These are phyloP conservation scores for Abelmoschus esculentus DNA, from an alignment of 345 rosid genomes.

Conservation along the genomic window DNA sequence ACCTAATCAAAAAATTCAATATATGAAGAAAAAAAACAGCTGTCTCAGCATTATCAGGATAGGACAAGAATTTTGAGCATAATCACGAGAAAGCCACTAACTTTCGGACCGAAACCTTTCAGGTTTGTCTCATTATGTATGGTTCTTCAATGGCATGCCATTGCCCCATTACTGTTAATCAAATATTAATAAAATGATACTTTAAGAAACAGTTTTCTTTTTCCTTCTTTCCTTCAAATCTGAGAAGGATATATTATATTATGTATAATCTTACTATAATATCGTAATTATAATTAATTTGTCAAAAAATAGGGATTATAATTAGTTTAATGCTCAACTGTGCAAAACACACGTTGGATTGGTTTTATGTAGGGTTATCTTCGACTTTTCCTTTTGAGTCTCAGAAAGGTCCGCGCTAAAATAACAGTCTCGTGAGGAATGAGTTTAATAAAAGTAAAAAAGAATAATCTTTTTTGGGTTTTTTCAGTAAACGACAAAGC, in stretches of 20 bases:
- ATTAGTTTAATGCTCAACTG: too few relatives aligned
- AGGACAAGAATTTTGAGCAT: not conserved
- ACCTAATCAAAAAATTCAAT: too few relatives aligned
- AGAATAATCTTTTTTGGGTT: not conserved
- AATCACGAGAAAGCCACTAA: constrained; percentile 6
- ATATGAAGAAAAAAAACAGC: not conserved
- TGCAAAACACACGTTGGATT: not conserved
- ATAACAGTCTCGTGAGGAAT: not conserved
- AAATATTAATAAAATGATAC: too few relatives aligned
- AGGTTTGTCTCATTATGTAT: constrained; percentile 8
- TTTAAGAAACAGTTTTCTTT: too few relatives aligned
- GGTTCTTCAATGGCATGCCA: constrained; percentile 5
- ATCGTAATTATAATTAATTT: too few relatives aligned
- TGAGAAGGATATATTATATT: not conserved
- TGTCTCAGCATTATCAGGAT: not conserved
- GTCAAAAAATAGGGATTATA: too few relatives aligned
- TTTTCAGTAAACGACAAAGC: constrained; percentile 17
- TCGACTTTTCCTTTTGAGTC: constrained; percentile 1
- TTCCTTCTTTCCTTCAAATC: not conserved
- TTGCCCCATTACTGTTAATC: too few relatives aligned
- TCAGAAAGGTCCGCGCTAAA: not conserved
- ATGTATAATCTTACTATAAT: too few relatives aligned
- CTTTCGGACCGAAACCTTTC: not conserved
- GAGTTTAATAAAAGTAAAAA: not conserved
- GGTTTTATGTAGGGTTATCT: not conserved